Percentiles rank a stretch among this genome's conserved stretches.
Evolutionary conservation across 1,284 basidiomycete species (phyloP).

Genomic region (Psilocybe mexicana): DNA sequence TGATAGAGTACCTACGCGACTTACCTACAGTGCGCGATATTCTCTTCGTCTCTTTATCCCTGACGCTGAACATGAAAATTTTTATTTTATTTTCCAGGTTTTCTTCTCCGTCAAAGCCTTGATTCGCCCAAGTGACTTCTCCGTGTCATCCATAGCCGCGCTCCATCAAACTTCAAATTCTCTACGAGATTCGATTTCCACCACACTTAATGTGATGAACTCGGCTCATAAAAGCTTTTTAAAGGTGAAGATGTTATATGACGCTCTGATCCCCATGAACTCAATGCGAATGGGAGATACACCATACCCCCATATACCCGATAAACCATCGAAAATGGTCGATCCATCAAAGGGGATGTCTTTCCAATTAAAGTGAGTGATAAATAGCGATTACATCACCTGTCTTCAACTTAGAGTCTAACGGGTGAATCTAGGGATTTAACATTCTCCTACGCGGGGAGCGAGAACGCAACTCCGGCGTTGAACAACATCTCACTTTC

Average conservation of each 20-base stretch:
- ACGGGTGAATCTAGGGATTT: conserved; percentile 30
- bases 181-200: conserved; percentile 9
- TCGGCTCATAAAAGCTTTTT: conserved; percentile 11
- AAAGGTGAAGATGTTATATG: conserved; percentile 13
- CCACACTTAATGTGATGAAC: conserved; percentile 4
- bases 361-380: conserved; percentile 17
- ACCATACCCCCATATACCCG: conserved; percentile 11
- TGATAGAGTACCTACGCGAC: conserved; percentile 12
- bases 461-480: conserved; percentile 37
- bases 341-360: conserved; percentile 15
- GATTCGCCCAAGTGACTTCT: conserved; percentile 14
- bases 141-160: conserved; percentile 21
- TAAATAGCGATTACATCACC: background rate
- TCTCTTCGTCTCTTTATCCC: background rate
- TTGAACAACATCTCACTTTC: conserved; percentile 41
- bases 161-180: conserved; percentile 21
- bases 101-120: conserved; percentile 15
- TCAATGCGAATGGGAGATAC: conserved; percentile 1
- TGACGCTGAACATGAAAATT: too few species aligned
- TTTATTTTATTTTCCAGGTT: conserved; percentile 10
- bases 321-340: background rate
- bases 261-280: conserved; percentile 6
- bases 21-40: conserved; percentile 16
- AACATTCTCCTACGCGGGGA: conserved; percentile 47
- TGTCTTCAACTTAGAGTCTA: too few species aligned